A percentile compares a stretch with the other conserved stretches of the same genome.
These are phyloP conservation scores for Erysimum cheiranthoides DNA, from an alignment of 345 rosid genomes.

Conservation along the genomic window DNA sequence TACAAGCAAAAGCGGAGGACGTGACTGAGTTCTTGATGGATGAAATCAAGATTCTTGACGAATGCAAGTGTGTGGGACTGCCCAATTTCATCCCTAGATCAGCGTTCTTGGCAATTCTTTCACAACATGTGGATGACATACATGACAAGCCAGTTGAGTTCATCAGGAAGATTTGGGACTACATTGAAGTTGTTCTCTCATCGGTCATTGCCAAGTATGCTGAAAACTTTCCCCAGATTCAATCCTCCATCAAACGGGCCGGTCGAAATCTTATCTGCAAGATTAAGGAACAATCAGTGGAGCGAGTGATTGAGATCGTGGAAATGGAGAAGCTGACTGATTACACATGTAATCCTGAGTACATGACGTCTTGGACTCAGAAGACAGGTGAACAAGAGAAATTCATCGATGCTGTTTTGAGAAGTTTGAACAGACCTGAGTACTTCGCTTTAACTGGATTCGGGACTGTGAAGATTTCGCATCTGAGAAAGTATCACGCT, in stretches of 20 bases:
- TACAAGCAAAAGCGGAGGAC: neutral
- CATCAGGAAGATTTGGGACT: slow-evolving; percentile 31
- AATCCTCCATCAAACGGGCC: neutral
- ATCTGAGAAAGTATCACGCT: neutral
- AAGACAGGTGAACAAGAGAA: neutral
- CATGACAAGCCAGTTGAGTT: slow-evolving; percentile 11
- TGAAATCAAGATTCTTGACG: slow-evolving; percentile 29
- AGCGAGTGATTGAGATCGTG: slow-evolving; percentile 8
- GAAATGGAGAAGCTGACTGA: slow-evolving; percentile 38
- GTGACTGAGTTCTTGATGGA: slow-evolving; percentile 4
- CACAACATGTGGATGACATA: neutral
- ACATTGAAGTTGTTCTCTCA: slow-evolving; percentile 20
- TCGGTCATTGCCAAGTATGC: neutral
- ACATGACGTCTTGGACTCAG: neutral
- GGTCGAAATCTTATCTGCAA: neutral
- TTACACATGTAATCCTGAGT: slow-evolving; percentile 43
- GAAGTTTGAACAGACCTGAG: neutral
- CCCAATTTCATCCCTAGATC: slow-evolving; percentile 18
- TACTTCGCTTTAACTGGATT: neutral
- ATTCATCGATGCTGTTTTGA: neutral
- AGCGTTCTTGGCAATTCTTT: neutral
- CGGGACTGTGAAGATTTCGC: neutral
- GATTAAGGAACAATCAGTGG: slow-evolving; percentile 18
- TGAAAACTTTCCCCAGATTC: slow-evolving; percentile 19
- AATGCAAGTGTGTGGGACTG: slow-evolving; percentile 31